A percentile compares a stretch with the other conserved stretches of the same genome.
Conservation (phyloP, 164 flowering plant genomes). For the Vitis rotundifolia region DNA sequence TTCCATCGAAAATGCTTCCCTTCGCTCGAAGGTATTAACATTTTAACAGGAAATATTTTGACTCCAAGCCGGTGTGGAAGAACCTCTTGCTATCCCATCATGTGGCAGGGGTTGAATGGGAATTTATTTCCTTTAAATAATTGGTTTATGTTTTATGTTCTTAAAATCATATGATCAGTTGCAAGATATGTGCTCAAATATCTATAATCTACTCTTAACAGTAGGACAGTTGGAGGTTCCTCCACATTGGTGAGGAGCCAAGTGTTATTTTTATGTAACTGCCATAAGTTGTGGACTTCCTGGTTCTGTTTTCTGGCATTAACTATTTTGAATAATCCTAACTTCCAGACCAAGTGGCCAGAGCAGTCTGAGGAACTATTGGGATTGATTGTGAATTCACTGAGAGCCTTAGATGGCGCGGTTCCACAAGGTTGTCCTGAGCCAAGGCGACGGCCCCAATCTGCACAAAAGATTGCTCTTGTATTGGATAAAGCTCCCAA, state of each 20-base stretch:
- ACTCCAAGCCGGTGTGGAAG: too few relatives aligned
- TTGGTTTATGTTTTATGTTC: too few relatives aligned
- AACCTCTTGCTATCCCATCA: too few relatives aligned
- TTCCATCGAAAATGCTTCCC: conserved; percentile 52
- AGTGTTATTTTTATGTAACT: not conserved
- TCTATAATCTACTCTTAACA: too few relatives aligned
- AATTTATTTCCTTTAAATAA: too few relatives aligned
- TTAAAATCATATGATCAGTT: too few relatives aligned
- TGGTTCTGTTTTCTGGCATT: not conserved
- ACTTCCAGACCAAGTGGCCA: conserved; percentile 74
- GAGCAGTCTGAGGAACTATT: conserved; percentile 99
- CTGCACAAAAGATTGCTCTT: conserved; percentile 92
- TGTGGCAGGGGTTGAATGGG: too few relatives aligned
- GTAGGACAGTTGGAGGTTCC: too few relatives aligned
- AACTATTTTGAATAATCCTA: conserved; percentile 7
- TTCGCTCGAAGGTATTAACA: conserved; percentile 69
- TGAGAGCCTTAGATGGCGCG: conserved; percentile 92
- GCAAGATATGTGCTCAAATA: too few relatives aligned
- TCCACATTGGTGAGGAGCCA: too few relatives aligned
- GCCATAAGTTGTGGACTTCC: not conserved
- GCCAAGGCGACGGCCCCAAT: conserved; percentile 87
- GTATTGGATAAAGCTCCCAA: conserved; percentile 97
- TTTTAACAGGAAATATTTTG: too few relatives aligned
- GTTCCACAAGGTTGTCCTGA: conserved; percentile 96
- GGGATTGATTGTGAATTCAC: conserved; percentile 92